phyloP scores from a whole-genome alignment of 2,329 filamentous ascomycete species.

The Colletotrichum lindemuthianum region DNA sequence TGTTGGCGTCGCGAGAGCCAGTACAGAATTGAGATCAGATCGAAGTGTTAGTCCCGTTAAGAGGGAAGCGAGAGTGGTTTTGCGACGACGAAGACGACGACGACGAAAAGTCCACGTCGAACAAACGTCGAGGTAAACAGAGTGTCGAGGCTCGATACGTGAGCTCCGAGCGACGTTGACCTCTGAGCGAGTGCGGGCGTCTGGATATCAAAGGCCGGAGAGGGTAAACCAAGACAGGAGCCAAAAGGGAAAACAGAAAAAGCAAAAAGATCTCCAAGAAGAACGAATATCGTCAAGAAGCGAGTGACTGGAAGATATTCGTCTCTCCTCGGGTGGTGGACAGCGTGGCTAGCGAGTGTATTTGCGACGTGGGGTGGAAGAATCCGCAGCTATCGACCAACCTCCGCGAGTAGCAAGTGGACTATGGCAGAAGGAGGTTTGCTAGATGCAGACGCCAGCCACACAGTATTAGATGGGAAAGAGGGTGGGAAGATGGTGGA shows the following conservation, averaged over 20 bases:
- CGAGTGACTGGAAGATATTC: slow-evolving; percentile 20
- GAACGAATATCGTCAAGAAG: neutral
- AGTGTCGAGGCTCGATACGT: neutral
- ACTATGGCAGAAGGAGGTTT: slow-evolving; percentile 1
- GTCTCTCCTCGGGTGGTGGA: neutral
- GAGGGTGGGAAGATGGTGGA: neutral
- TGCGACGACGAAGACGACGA: neutral
- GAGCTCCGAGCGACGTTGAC: neutral
- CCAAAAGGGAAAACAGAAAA: neutral
- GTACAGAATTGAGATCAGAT: neutral
- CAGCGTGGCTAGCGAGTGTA: neutral
- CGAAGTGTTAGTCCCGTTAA: neutral
- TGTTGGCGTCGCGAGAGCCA: neutral
- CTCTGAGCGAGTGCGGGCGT: neutral
- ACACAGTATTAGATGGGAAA: neutral
- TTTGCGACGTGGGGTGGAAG: neutral
- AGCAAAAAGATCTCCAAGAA: neutral
- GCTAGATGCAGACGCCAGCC: slow-evolving; percentile 18
- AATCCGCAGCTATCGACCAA: slow-evolving; percentile 2
- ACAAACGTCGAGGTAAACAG: neutral
- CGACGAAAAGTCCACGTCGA: neutral
- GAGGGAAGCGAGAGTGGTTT: neutral
- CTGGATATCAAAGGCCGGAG: neutral
- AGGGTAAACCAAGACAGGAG: slow-evolving; percentile 3
- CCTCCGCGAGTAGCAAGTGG: slow-evolving; percentile 8